Base-by-base conservation (phyloP, 208 protist genomes). In the Trypanosoma scelopori region DNA sequence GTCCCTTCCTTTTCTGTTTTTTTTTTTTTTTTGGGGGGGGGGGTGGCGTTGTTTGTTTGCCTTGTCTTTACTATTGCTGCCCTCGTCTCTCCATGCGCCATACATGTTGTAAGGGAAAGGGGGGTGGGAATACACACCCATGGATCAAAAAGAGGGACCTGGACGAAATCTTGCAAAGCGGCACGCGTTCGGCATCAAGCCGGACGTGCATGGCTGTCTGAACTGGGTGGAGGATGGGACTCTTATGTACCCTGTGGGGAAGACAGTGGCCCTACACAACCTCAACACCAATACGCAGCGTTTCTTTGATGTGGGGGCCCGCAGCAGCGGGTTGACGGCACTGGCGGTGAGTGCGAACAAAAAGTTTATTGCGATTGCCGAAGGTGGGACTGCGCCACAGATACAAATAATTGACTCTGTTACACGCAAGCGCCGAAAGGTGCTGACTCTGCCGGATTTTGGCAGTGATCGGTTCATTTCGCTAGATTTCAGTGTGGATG, bases 331-430 rank as follows among this genome's bases (percentile, higher is more conserved):
- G 49, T 89, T 98, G 76, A 97, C 93, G 5, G 89, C 94, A 47
- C 65, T 98, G 16, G 84, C 92, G 7, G 82, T 98, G 50, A 92
- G 83, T 42, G 82, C 88, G 3, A 98, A 98, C 69, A 90, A 92
- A 42, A 97, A 98, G 69, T 99, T 95, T 55, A 80, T 98, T 28
- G 97, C 97, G 45, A 81, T 99, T 32, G 95, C 96, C 9, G 96
- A 98, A 74, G 74, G 78, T 23, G 89, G 84, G 18, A 51, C 80
- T 12, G 42, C 69, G 39, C 82, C 87, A 13, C 78, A 87, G 62
- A 86, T 97, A 37, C 84, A 92, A 66, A 85, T 97, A 58, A 92
- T 94, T 55, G 89, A 97, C 61, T 91, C 89, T 23, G 75, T 87
- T 42, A 91, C 88, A 1, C 84, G 85, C 20, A 97, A 94, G 66